Evolutionary conservation across 371 early-diverging fungal species (phyloP), one percentile per base, ranked within the genome.

Genomic region (Mucor lusitanicus): DNA sequence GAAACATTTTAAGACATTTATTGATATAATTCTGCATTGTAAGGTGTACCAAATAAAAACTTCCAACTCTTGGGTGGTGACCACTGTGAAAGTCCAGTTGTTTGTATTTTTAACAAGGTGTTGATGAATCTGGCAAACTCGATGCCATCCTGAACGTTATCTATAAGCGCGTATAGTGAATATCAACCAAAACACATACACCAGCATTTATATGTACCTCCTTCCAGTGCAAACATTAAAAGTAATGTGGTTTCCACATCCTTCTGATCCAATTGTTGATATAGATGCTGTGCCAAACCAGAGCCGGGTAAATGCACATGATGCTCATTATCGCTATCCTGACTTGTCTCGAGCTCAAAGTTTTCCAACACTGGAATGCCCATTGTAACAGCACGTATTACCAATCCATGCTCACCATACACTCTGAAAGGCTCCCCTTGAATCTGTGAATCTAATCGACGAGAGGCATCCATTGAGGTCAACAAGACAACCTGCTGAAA

Each of bases 161-260:
- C 91, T 68, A 71, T 9, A 21, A 25, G 13, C 25, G 3, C 4
- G 15, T 13, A 32, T 27, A 19, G 30, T 56, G 1, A 56, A 32
- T 32, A 28, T 7, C 32, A 32, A 56, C 3, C 28, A 55, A n/a
- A n/a, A n/a, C n/a, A n/a, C n/a, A n/a, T n/a, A n/a, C n/a, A n/a
- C n/a, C n/a, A n/a, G n/a, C n/a, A n/a, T n/a, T n/a, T 33, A 33
- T 33, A 33, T 33, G 8, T 33, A 79, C 82, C 82, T 65, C 92
- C 93, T 78, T 93, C 93, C 65, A 87, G 80, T 15, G 87, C 92
- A 85, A 91, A 89, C 76, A 86, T 81, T 0, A 89, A 70, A 39
- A 90, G 60, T 25, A 87, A 71, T n/a, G 82, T 65, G n/a, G 85
- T 72, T 1, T 78, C 72, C 0, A 87, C 61, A 0, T 68, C 67